A percentile compares a stretch with the other conserved stretches of the same genome.
phyloP scores from a whole-genome alignment of 2,329 filamentous ascomycete species.

The Talaromyces sp. region DNA sequence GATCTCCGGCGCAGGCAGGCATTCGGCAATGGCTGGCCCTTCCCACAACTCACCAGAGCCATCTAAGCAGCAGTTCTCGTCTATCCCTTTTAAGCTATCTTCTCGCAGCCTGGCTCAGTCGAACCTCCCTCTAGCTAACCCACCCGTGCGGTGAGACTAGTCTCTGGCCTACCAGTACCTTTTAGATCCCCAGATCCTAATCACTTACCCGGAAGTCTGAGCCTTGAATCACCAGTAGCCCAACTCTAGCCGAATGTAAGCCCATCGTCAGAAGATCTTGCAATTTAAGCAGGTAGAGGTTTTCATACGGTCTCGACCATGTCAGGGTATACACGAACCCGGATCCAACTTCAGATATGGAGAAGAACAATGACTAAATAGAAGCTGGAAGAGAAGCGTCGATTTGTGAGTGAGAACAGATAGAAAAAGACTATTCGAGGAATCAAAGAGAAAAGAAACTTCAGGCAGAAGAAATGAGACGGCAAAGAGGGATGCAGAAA shows the following conservation, averaged over 20 bases:
- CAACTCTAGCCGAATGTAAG: background rate
- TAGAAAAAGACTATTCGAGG: too few species aligned
- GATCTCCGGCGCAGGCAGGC: background rate
- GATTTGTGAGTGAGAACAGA: too few species aligned
- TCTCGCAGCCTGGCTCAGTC: background rate
- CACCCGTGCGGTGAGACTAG: background rate
- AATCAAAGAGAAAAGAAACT: too few species aligned
- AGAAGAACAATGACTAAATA: background rate
- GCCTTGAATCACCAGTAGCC: constrained; percentile 8
- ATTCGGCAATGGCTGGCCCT: background rate
- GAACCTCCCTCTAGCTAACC: background rate
- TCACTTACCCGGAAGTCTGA: background rate
- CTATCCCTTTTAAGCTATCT: constrained; percentile 3
- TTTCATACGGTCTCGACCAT: background rate
- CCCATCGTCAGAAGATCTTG: background rate
- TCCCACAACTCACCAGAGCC: too few species aligned
- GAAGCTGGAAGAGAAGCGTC: background rate
- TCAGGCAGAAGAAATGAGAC: background rate
- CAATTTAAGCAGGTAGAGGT: background rate
- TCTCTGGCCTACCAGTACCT: constrained; percentile 2
- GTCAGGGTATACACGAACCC: too few species aligned
- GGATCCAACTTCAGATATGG: background rate
- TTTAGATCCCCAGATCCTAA: background rate
- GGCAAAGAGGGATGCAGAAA: background rate
- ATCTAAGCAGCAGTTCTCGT: background rate